Evolutionary conservation across 495 filamentous ascomycete species (phyloP).

Genomic region (Massariosphaeria phaeospora): DNA sequence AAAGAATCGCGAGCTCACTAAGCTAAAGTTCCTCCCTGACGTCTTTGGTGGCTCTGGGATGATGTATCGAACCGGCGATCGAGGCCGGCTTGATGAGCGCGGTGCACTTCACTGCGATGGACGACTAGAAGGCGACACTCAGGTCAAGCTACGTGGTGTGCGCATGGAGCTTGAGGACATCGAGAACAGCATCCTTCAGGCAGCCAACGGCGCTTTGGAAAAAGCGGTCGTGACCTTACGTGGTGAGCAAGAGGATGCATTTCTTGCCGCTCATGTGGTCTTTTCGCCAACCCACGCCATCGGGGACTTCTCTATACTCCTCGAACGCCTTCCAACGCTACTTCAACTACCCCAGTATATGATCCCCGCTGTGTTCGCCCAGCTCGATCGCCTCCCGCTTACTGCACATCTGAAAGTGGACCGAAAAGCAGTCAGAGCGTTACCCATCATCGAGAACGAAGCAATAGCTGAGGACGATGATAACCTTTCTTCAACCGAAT

Average conservation of each 20-base stretch:
- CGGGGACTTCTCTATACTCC: too few relatives aligned
- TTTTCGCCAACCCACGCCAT: neutral
- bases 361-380: neutral
- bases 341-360: slow-evolving; percentile 10
- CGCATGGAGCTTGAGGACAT: slow-evolving; percentile 6
- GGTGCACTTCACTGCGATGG: neutral
- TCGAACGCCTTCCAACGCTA: neutral
- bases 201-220: neutral
- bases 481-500: too few relatives aligned
- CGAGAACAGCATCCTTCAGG: neutral
- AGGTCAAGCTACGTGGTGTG: slow-evolving; percentile 1
- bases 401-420: neutral
- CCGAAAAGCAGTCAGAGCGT: neutral
- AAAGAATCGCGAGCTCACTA: neutral
- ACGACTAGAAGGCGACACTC: neutral
- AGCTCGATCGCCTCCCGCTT: neutral
- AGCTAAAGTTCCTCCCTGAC: neutral
- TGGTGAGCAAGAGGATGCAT: neutral
- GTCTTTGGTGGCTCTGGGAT: neutral
- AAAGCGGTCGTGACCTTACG: neutral
- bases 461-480: too few relatives aligned
- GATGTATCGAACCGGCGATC: slow-evolving; percentile 6
- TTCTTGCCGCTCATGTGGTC: slow-evolving; percentile 9
- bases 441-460: too few relatives aligned
- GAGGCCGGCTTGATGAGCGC: neutral